Evolutionary conservation across 257 asterid genomes (phyloP).

Genomic region (Linderniella brevidens): DNA sequence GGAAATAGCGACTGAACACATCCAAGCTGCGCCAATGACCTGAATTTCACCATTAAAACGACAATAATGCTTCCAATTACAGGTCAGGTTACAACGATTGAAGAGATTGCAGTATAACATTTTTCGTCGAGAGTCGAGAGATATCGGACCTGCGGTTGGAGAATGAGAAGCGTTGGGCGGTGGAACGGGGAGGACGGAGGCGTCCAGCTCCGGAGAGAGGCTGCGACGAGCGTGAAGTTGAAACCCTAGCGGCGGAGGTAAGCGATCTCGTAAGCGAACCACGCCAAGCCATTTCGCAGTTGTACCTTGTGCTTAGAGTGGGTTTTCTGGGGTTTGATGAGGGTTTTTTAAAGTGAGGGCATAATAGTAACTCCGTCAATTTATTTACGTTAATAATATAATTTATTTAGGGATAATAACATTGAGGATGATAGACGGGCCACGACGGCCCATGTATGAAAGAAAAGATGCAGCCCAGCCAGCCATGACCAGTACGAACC

Average conservation of each 20-base stretch:
- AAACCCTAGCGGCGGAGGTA: constrained; percentile 44
- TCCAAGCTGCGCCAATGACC: constrained; percentile 72
- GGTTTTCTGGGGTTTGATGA: not conserved
- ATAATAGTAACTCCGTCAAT: no score
- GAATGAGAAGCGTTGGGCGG: constrained; percentile 56
- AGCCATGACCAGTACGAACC: no score
- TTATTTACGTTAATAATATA: no score
- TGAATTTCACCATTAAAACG: constrained; percentile 18
- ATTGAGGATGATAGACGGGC: no score
- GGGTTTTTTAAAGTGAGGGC: no score
- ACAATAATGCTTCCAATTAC: not conserved
- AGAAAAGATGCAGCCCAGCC: no score
- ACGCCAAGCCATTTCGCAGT: constrained; percentile 66
- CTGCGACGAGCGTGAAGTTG: constrained; percentile 64
- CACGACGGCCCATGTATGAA: no score
- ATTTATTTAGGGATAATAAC: no score
- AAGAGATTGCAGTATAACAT: not conserved
- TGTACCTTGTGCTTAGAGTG: constrained; percentile 1
- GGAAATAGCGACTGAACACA: constrained; percentile 63
- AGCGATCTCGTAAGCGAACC: constrained; percentile 70
- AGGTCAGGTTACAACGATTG: not conserved
- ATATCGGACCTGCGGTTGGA: constrained; percentile 51
- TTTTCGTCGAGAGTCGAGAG: not conserved
- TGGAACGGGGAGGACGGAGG: constrained; percentile 49
- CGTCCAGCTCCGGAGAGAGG: constrained; percentile 22